Conservation (phyloP, 2,329 filamentous ascomycete genomes). For the Colletotrichum sp. region DNA sequence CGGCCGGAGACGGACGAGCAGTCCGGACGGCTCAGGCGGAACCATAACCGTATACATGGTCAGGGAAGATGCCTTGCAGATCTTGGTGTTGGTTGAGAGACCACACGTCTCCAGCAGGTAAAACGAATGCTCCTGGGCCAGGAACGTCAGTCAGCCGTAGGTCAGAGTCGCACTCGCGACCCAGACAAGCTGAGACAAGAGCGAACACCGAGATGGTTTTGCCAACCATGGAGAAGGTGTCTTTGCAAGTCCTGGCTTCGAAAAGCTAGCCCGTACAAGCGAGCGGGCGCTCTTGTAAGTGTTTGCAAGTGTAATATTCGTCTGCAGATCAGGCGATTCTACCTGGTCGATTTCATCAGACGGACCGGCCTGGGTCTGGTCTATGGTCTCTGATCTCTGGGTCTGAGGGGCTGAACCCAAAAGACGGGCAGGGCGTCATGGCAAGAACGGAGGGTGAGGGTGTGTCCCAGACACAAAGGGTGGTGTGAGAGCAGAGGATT, state of each 20-base stretch:
- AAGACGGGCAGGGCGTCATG: not conserved
- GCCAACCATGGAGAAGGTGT: not conserved
- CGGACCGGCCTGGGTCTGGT: not conserved
- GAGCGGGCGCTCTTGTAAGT: not conserved
- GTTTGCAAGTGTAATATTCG: not conserved
- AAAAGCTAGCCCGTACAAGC: not conserved
- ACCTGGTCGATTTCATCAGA: not conserved
- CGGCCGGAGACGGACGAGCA: not conserved
- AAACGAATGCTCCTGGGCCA: not conserved
- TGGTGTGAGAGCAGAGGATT: not conserved
- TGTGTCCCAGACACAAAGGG: not conserved
- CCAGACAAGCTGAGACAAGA: not conserved
- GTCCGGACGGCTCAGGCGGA: not conserved
- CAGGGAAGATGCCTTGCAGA: not conserved
- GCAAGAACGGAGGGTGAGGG: not conserved
- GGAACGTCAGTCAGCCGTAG: not conserved
- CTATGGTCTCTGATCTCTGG: not conserved
- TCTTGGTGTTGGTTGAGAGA: not conserved
- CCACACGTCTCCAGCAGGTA: not conserved
- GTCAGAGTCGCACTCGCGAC: not conserved
- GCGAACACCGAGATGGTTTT: not conserved
- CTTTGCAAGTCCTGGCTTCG: not conserved
- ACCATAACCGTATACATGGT: not conserved
- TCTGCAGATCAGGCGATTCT: conserved; percentile 1
- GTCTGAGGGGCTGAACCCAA: not conserved